Evolutionary conservation across 768 basidiomycete genomes (phyloP).

Genomic region (Phaeolepiota aurea): DNA sequence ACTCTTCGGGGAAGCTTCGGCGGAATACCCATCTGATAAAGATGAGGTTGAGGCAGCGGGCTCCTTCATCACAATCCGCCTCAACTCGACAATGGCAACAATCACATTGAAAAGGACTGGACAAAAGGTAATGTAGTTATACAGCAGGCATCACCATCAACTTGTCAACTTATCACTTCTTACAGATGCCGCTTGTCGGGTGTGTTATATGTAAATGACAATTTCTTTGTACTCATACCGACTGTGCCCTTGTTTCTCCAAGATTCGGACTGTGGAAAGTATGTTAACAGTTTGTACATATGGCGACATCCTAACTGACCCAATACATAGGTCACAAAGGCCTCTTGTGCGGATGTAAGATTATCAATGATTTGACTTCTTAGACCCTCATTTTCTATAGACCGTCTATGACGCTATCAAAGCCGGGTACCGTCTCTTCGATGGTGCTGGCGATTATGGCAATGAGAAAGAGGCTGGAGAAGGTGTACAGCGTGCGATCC

Average conservation of each 20-base stretch:
- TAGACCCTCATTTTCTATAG: conserved; percentile 29
- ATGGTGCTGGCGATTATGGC: conserved; percentile 81
- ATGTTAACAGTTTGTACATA: neutral
- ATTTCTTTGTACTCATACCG: conserved; percentile 7
- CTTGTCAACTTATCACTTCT: conserved; percentile 19
- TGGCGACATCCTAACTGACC: conserved; percentile 4
- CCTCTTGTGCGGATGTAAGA: conserved; percentile 51
- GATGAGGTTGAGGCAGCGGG: too few relatives aligned
- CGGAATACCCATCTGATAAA: too few relatives aligned
- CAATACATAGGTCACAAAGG: conserved; percentile 44
- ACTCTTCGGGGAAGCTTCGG: too few relatives aligned
- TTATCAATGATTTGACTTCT: neutral
- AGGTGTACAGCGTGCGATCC: conserved; percentile 70
- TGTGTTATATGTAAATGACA: conserved; percentile 11
- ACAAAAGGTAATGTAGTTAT: conserved; percentile 33
- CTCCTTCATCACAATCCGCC: too few relatives aligned
- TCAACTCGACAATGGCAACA: conserved; percentile 36
- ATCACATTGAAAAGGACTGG: conserved; percentile 51
- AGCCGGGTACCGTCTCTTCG: conserved; percentile 78
- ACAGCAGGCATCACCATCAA: conserved; percentile 1
- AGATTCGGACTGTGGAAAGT: conserved; percentile 28
- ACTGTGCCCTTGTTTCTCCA: conserved; percentile 1
- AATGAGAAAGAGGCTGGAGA: conserved; percentile 84
- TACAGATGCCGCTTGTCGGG: conserved; percentile 20
- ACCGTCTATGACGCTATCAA: conserved; percentile 84